phyloP scores from a whole-genome alignment of 768 basidiomycete species.

The Naganishia friedmannii region DNA sequence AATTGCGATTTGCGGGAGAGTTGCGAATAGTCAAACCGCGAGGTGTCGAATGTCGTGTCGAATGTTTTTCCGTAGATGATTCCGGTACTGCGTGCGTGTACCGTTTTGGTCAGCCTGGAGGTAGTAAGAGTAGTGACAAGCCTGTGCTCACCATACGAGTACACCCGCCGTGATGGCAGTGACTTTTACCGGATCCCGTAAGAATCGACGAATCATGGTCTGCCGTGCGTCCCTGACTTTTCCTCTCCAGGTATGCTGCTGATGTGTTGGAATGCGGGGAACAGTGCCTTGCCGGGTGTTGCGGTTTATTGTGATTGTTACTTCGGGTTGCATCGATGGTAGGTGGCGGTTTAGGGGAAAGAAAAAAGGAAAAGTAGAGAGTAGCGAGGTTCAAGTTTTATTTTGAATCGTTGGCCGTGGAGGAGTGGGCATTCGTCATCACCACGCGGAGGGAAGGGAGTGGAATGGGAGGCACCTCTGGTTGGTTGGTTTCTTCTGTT shows the following conservation, averaged over 20 bases:
- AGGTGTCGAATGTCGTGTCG: slow-evolving; percentile 29
- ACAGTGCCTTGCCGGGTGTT: background rate
- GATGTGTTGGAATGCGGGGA: too few relatives aligned
- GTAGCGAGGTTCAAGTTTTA: background rate
- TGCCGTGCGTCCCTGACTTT: background rate
- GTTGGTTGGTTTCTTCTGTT: background rate
- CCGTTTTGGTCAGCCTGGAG: too few relatives aligned
- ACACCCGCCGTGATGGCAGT: slow-evolving; percentile 10
- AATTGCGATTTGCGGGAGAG: slow-evolving; percentile 63
- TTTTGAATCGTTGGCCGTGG: too few relatives aligned
- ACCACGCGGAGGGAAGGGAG: background rate
- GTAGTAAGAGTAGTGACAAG: background rate
- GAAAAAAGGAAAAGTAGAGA: too few relatives aligned
- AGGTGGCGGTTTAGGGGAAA: too few relatives aligned
- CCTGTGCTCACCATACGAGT: slow-evolving; percentile 9
- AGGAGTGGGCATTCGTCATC: slow-evolving; percentile 1
- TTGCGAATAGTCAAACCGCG: slow-evolving; percentile 75
- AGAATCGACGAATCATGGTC: slow-evolving; percentile 8
- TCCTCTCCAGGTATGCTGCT: too few relatives aligned
- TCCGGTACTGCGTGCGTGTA: slow-evolving; percentile 1
- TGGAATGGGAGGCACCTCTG: too few relatives aligned
- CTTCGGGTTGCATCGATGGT: slow-evolving; percentile 7
- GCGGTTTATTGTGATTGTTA: background rate
- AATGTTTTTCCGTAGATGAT: slow-evolving; percentile 18
- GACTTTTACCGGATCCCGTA: slow-evolving; percentile 10